Percentiles rank a stretch among this genome's conserved stretches.
These are phyloP conservation scores for Alternaria triticimaculans DNA, from an alignment of 2,329 filamentous ascomycete species.

Conservation along the genomic window DNA sequence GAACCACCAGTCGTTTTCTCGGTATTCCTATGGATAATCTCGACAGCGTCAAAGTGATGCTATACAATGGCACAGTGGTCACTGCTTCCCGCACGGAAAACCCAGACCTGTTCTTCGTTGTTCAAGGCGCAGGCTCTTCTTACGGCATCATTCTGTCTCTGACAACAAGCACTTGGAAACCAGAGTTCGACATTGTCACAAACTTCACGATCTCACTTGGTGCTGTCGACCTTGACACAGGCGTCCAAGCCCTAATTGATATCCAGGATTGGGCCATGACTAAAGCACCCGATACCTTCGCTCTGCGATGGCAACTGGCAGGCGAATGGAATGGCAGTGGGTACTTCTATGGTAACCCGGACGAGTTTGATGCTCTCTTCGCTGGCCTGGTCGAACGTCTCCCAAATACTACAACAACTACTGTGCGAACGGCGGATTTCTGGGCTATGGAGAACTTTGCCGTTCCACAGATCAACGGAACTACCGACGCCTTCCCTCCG, in stretches of 20 bases:
- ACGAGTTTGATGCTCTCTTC: constrained; percentile 20
- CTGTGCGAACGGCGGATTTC: constrained; percentile 13
- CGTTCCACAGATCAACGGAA: constrained; percentile 13
- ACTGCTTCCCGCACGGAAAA: constrained; percentile 25
- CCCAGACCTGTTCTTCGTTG: constrained; percentile 32
- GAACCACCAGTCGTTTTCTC: constrained; percentile 22
- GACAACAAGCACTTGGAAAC: constrained; percentile 22
- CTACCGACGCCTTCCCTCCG: constrained; percentile 14
- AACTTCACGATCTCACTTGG: constrained; percentile 24
- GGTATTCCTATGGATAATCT: constrained; percentile 23
- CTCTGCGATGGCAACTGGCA: constrained; percentile 24
- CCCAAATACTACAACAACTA: constrained; percentile 16
- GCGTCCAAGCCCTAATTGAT: constrained; percentile 16
- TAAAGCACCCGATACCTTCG: constrained; percentile 23
- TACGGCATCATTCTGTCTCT: constrained; percentile 22
- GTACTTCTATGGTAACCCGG: constrained; percentile 23
- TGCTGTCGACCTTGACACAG: constrained; percentile 16
- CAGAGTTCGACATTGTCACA: constrained; percentile 12
- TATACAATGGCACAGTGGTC: constrained; percentile 24
- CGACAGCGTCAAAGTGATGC: constrained; percentile 20
- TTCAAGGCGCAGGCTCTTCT: constrained; percentile 23
- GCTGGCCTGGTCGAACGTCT: constrained; percentile 18
- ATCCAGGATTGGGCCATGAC: constrained; percentile 23
- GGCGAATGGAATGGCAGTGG: constrained; percentile 18
- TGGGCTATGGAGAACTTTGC: constrained; percentile 21